Base-by-base conservation (phyloP, 805 yeast species). In the Saturnispora kantuleensis region DNA sequence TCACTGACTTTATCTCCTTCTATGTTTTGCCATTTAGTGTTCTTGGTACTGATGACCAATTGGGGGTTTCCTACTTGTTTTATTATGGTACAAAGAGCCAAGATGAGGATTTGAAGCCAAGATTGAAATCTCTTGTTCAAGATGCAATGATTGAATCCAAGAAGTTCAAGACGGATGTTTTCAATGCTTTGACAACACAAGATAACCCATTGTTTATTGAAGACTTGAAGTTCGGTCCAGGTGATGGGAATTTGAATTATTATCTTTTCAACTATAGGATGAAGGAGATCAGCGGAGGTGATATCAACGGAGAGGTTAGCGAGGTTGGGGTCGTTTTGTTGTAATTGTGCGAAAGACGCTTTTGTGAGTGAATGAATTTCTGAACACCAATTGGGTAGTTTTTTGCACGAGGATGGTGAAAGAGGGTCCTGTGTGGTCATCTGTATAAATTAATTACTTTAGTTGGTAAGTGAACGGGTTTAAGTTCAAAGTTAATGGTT, bases 241-340 rank as follows among this genome's bases (percentile, higher is more conserved):
- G 98, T 37, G 97, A 90, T 62, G 98, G 98, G 0, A 75, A 76
- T 57, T 72, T 93, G 58, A 84, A 93, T 64, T 93, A 84, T 64
- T 93, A 93, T 60, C 67, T 93, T 51, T 93, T 93, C 74, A 93
- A 93, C 64, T 93, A 88, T 69, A 80, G 72, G 58, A 81, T 95
- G 4, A 77, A 77, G 64, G 88, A 87, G 3, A 75, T 93, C 37
- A 65, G 69, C 46, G 96, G 97, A 31, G 98, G 98, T 6, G 40
- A 43, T 4, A 32, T 47, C 5, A 16, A 33, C 7, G 43, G 41
- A 6, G 67, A 66, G 39, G 70, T 81, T 42, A 87, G 96, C 63
- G 95, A 89, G 8, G 74, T 93, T 31, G 98, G 97, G 51, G 90
- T 85, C 18, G 95, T 93, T 7, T 74, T 93, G 79, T 71, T 90